Base-by-base conservation (phyloP, 2,329 filamentous ascomycete genomes). In the Pseudogymnoascus sp. region DNA sequence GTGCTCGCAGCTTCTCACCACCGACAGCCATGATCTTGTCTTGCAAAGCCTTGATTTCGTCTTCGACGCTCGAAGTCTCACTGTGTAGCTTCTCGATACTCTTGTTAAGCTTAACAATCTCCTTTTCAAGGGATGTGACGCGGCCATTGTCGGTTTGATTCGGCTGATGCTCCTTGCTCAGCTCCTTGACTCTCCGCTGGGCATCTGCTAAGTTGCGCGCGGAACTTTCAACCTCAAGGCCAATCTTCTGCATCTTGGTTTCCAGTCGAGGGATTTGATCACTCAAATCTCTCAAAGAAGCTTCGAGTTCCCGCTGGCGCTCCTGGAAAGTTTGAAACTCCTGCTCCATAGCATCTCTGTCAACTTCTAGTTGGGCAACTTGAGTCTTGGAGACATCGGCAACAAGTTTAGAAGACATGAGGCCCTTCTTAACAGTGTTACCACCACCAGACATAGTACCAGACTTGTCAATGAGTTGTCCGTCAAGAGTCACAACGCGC, bases 381-480 rank as follows among this genome's bases (percentile, higher is more conserved):
- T 96, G 90, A 68, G 97, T 93, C 74, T 91, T 93, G 61, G 86
- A 89, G 14, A 89, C 89, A 64, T 96, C 91, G 1, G 90, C 84
- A n/a, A 90, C 87, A 54, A 96, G 86, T 76, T 96, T 97, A 10
- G 93, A 96, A 0, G 93, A 97, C 96, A 99, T 99, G 64, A 92
- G 86, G 0, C 96, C 96, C 72, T 88, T 91, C 70, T 93, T 93
- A 64, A 95, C 90, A 14, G 90, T 90, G 54, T 86, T 93, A 64
- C 95, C 95, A 81, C 95, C 95, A 80, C 95, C 95, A 64, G 91
- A 96, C 95, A 99, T 97, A 37, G 95, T 97, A 81, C 95, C 95
- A 0, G 93, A 97, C 74, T 96, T 96, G 78, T 99, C 95, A 69
- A 99, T 97, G 62, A 99, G 83, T 75, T 97, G 93, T 60, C 95